phyloP scores from a whole-genome alignment of 192 early-diverging fungal genomes.

The Coemansia sp. region DNA sequence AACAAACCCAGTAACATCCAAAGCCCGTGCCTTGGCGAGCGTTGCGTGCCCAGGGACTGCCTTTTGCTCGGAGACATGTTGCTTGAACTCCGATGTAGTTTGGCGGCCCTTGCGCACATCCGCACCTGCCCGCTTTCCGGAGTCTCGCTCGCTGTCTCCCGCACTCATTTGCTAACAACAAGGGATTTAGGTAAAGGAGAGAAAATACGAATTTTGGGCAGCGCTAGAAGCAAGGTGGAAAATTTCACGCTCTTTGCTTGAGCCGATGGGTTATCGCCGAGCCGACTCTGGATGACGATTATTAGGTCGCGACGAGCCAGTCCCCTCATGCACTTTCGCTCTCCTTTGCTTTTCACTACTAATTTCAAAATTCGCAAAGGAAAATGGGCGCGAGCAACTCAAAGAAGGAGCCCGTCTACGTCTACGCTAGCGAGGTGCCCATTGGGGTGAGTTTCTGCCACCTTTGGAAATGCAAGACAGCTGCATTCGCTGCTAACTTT shows the following conservation, averaged over 20 bases:
- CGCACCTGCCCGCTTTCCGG: neutral
- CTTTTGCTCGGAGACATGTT: constrained; percentile 4
- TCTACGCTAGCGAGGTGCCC: constrained; percentile 41
- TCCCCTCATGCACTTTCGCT: neutral
- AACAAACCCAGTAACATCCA: constrained; percentile 46
- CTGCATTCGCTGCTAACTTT: neutral
- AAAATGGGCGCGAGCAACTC: constrained; percentile 52
- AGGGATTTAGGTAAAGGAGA: neutral
- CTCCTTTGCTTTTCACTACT: neutral
- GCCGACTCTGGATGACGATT: neutral
- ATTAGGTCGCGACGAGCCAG: neutral
- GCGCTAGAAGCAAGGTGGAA: neutral
- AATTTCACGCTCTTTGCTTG: neutral
- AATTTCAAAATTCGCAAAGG: too few species aligned
- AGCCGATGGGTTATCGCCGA: neutral
- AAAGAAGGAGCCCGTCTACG: constrained; percentile 42
- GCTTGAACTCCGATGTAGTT: neutral
- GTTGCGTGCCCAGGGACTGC: constrained; percentile 7
- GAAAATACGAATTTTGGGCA: neutral
- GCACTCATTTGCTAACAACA: neutral
- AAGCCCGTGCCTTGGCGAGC: constrained; percentile 41
- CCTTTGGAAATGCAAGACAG: neutral
- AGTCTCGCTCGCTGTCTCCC: neutral
- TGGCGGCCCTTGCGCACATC: constrained; percentile 15
- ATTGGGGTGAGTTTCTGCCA: constrained; percentile 38